Evolutionary conservation across 208 protist species (phyloP).

Genomic region (Acanthamoeba healyi): DNA sequence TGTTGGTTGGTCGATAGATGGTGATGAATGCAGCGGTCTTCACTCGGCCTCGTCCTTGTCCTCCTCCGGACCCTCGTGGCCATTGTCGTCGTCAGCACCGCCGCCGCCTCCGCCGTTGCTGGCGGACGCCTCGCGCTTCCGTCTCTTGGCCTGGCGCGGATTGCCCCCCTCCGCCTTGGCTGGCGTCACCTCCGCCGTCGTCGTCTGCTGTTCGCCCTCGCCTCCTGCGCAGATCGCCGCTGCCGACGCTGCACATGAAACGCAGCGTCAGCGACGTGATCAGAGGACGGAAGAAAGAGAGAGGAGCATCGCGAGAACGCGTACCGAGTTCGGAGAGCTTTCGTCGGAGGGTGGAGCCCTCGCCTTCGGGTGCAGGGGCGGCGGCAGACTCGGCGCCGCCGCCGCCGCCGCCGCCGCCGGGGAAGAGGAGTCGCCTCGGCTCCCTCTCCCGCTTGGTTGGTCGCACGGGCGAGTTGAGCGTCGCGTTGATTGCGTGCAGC

Average conservation of each 20-base stretch:
- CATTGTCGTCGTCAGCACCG: background rate
- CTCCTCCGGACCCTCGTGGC: no score
- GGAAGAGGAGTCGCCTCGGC: conserved; percentile 5
- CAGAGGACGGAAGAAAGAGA: no score
- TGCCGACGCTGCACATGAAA: background rate
- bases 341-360: background rate
- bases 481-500: conserved; percentile 29
- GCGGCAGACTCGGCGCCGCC: background rate
- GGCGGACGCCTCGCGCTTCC: background rate
- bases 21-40: no score
- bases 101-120: background rate
- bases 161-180: background rate
- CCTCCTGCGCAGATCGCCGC: background rate
- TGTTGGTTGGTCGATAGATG: no score
- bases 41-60: no score
- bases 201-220: background rate
- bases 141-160: background rate
- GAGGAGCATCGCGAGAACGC: no score
- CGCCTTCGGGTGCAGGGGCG: background rate
- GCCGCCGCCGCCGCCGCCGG: no score
- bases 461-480: conserved; percentile 40
- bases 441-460: conserved; percentile 1
- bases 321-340: conserved; percentile 22
- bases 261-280: no score
- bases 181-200: background rate